A percentile compares a stretch with the other conserved stretches of the same genome.
These are phyloP conservation scores for Exophiala sp. DNA, from an alignment of 2,329 filamentous ascomycete genomes.

Conservation along the genomic window DNA sequence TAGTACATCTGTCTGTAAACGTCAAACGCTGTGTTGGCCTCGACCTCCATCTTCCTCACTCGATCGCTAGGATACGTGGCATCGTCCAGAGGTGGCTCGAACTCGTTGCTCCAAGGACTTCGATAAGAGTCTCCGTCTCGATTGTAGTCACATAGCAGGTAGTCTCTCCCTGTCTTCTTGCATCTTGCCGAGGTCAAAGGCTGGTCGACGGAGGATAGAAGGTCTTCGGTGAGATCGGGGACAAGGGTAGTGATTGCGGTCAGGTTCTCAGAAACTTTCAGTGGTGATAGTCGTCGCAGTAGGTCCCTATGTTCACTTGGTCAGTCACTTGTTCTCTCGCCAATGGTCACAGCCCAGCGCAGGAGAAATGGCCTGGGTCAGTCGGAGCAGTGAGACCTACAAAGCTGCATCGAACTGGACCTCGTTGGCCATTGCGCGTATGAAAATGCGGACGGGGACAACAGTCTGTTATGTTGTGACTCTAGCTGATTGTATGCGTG, in stretches of 20 bases:
- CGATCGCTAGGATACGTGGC: conserved; percentile 85
- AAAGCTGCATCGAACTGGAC: conserved; percentile 51
- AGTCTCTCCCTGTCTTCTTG: conserved; percentile 85
- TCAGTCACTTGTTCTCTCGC: neutral
- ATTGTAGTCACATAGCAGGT: conserved; percentile 99
- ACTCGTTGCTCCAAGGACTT: conserved; percentile 98
- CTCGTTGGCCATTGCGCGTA: conserved; percentile 31
- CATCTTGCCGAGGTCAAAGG: conserved; percentile 84
- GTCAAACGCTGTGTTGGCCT: conserved; percentile 93
- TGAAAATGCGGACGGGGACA: neutral
- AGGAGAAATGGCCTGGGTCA: neutral
- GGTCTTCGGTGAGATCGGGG: conserved; percentile 91
- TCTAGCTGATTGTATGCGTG: too few species aligned
- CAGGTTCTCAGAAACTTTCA: conserved; percentile 84
- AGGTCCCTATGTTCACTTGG: conserved; percentile 67
- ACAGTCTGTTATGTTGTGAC: too few species aligned
- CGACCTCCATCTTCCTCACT: conserved; percentile 88
- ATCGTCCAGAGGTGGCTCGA: conserved; percentile 86
- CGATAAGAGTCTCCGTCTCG: conserved; percentile 97
- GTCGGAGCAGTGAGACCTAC: conserved; percentile 34
- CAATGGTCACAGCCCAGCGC: neutral
- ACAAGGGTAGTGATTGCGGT: conserved; percentile 82
- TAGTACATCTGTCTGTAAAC: conserved; percentile 90
- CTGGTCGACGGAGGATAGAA: conserved; percentile 95
- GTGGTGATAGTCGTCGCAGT: conserved; percentile 93